Base-by-base conservation (phyloP, 306 rosid genomes). In the Rubus parviflorus region DNA sequence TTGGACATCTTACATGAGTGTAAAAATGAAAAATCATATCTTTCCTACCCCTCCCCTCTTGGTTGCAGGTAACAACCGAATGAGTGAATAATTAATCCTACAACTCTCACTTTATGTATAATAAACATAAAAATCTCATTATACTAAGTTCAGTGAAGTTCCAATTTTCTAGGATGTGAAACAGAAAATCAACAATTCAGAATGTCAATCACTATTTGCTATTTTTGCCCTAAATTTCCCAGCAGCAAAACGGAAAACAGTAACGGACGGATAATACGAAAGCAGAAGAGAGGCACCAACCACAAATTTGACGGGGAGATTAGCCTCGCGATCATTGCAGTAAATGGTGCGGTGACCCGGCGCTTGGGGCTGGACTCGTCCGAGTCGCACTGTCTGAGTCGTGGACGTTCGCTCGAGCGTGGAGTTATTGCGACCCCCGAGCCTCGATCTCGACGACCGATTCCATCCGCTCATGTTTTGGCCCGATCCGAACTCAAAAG, bases 331-430 rank as follows among this genome's bases (percentile, higher is more conserved):
- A 80, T 94, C 95, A 68, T 94, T 92, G 84, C 97, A 92, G 89
- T 75, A 90, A 61, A 94, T 86, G 79, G 97, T 94, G 45, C 98
- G 97, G 77, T 89, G 67, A 45, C 92, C 84, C 22, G 98, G 98
- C 1, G 98, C 97, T 79, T 92, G 98, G 3, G 98, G 98, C 85
- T 89, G 97, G 64, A 92, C 92, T 19, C 91, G 96, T 22, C 98
- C 98, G 82, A 94, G 97, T 56, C 92, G 88, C 83, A 90, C 89
- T 17, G 95, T 80, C 68, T 75, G 86, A 79, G 90, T 64, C 70
- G 89, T 89, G 19, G 87, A 22, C 25, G 74, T 40, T 14, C 91
- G 89, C 7, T 86, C 85, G 19, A 22, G 20, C 86, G 76, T 42
- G 35, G 80, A 37, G 38, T 13, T 20, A 82, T 64, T 67, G 17